These are phyloP conservation scores for Westerdykella aurantiaca DNA, from an alignment of 2,329 filamentous ascomycete species.

Conservation along the genomic window DNA sequence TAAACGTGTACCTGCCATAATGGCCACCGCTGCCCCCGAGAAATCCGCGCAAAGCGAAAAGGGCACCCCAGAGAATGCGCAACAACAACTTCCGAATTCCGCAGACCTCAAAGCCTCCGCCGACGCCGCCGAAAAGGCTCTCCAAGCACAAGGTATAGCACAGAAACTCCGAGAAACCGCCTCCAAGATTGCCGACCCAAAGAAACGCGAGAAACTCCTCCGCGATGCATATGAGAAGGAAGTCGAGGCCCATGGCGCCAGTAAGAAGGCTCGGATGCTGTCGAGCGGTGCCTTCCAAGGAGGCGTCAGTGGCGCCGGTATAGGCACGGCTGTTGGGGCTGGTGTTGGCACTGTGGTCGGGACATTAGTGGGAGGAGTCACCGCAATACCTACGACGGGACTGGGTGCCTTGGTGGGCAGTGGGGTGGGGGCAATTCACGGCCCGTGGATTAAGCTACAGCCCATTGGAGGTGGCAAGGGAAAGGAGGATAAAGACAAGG, in stretches of 20 bases:
- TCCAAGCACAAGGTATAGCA: slow-evolving; percentile 22
- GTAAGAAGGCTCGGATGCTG: slow-evolving; percentile 31
- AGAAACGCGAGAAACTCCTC: slow-evolving; percentile 32
- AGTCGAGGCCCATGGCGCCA: slow-evolving; percentile 28
- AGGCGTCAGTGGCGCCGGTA: slow-evolving; percentile 38
- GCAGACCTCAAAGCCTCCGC: slow-evolving; percentile 25
- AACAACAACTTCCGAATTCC: background rate
- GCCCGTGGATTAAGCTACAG: slow-evolving; percentile 40
- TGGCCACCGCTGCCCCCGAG: too few species aligned
- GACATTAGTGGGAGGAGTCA: slow-evolving; percentile 37
- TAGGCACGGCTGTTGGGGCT: slow-evolving; percentile 38
- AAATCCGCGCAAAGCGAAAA: too few species aligned
- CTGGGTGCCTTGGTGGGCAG: slow-evolving; percentile 38
- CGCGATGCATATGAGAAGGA: slow-evolving; percentile 32
- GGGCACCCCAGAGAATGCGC: background rate
- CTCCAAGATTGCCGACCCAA: slow-evolving; percentile 24
- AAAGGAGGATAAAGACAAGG: slow-evolving; percentile 7
- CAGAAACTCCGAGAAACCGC: slow-evolving; percentile 23
- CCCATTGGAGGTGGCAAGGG: slow-evolving; percentile 11
- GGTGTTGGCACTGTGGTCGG: slow-evolving; percentile 41
- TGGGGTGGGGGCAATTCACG: slow-evolving; percentile 39
- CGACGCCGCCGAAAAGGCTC: slow-evolving; percentile 23
- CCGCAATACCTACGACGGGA: slow-evolving; percentile 36
- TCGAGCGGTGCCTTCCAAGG: slow-evolving; percentile 39
- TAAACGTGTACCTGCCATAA: too few species aligned